A percentile compares a stretch with the other conserved stretches of the same genome.
phyloP scores from a whole-genome alignment of 225 moss, liverwort and hornwort species.

The Sphagnum tenellum region DNA sequence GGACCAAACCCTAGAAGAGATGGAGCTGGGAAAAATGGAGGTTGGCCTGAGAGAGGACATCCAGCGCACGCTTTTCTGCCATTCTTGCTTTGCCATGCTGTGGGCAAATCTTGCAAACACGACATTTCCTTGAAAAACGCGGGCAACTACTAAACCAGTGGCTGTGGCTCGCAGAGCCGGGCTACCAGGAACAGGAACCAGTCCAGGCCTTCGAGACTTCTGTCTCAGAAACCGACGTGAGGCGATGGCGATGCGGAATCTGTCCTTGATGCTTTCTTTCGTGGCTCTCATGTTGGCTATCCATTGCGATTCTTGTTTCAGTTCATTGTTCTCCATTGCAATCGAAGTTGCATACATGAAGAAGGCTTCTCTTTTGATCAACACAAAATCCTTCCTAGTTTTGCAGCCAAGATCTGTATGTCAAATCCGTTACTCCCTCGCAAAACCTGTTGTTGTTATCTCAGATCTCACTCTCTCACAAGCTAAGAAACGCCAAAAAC shows the following conservation, averaged over 20 bases:
- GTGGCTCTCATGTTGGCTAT: conserved; percentile 56
- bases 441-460: too few relatives aligned
- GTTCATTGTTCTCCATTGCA: conserved; percentile 24
- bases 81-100: conserved; percentile 66
- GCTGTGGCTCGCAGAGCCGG: conserved; percentile 73
- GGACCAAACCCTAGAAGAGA: conserved; percentile 47
- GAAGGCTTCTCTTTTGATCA: too few relatives aligned
- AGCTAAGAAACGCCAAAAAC: too few relatives aligned
- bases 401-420: too few relatives aligned
- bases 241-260: conserved; percentile 59
- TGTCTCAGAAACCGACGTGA: conserved; percentile 42
- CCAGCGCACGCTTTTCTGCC: conserved; percentile 68
- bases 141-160: conserved; percentile 78
- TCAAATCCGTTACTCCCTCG: too few relatives aligned
- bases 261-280: conserved; percentile 56
- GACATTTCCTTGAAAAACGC: conserved; percentile 86
- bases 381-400: too few relatives aligned
- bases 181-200: conserved; percentile 29
- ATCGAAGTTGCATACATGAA: too few relatives aligned
- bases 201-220: conserved; percentile 39
- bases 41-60: conserved; percentile 36
- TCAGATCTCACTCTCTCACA: too few relatives aligned
- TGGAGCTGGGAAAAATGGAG: conserved; percentile 20
- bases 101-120: conserved; percentile 66
- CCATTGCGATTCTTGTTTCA: conserved; percentile 29